Base-by-base conservation (phyloP, 2,329 filamentous ascomycete species). In the Phialemoniopsis sp. region DNA sequence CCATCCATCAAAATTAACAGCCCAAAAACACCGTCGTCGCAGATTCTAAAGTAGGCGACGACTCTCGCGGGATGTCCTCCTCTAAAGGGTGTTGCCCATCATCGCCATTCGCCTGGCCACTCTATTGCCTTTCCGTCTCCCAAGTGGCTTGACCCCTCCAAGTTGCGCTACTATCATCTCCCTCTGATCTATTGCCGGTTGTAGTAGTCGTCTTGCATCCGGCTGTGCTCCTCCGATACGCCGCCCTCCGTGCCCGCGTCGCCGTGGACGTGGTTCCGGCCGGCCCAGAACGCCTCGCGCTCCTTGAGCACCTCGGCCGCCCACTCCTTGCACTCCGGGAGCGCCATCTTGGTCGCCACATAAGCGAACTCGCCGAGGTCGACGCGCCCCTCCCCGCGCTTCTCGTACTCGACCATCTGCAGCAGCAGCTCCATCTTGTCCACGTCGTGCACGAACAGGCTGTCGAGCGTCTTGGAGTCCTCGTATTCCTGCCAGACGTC, bases 391-490 rank as follows among this genome's bases (percentile, higher is more conserved):
- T 81, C 65, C 36, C 79, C 72, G 12, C 73, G 67, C 53, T 85
- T 83, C 76, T 98, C 93, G 57, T 98, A 98, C 63, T 98, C 93
- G 21, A 95, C 70, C 87, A 96, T 96, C 69, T 98, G 93, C 56
- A 95, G 68, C 45, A 98, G 66, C 48, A 98, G 70, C 68, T 98
- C 93, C 62, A 98, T 82, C 80, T 97, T 97, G 66, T 98, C 93
- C 43, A 98, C 80, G 60, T 98, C 93, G 60, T 98, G 93, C 32
- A 98, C 93, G 47, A 91, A 97, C 45, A 82, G 73, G 50, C 85
- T 87, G 59, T 98, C 91, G 13, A 83, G 67, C 8, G 93, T 97
- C 66, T 83, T 56, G 14, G 81, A 82, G 52, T 93, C 88, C 63
- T 98, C 93, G 57, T 98, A 98, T 63, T 98, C 93, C 56, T 94